These are phyloP conservation scores for Cryptococcus amylolentus DNA, from an alignment of 1,284 basidiomycete species.

Conservation along the genomic window DNA sequence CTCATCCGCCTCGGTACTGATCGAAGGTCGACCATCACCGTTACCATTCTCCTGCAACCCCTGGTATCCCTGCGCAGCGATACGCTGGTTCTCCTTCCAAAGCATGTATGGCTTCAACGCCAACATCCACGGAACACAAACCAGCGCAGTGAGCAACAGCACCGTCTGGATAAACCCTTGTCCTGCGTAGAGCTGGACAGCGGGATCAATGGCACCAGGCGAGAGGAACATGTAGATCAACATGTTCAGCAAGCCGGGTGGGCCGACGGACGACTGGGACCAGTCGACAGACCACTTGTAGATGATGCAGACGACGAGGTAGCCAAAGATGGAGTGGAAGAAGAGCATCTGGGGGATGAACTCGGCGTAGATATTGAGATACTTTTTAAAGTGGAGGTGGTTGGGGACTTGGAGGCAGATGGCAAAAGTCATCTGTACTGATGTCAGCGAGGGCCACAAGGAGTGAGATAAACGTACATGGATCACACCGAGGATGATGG, in stretches of 20 bases:
- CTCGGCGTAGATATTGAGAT: slow-evolving; percentile 82
- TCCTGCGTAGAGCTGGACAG: slow-evolving; percentile 74
- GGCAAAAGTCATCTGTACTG: slow-evolving; percentile 88
- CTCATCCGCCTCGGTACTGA: slow-evolving; percentile 59
- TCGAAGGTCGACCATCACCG: slow-evolving; percentile 38
- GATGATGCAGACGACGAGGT: slow-evolving; percentile 88
- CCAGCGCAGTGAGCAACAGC: slow-evolving; percentile 71
- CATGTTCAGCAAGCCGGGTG: slow-evolving; percentile 93
- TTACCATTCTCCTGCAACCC: slow-evolving; percentile 60
- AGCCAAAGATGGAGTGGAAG: slow-evolving; percentile 95
- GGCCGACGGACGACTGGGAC: slow-evolving; percentile 64
- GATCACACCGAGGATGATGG: slow-evolving; percentile 91
- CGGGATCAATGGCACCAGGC: slow-evolving; percentile 71
- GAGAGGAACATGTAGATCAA: slow-evolving; percentile 90
- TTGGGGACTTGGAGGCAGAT: slow-evolving; percentile 94
- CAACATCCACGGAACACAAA: slow-evolving; percentile 96
- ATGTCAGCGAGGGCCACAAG: background rate
- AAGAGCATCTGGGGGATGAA: slow-evolving; percentile 97
- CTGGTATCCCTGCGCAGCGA: slow-evolving; percentile 77
- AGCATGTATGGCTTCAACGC: slow-evolving; percentile 88
- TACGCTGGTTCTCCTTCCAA: slow-evolving; percentile 86
- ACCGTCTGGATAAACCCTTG: slow-evolving; percentile 83
- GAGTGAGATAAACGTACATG: slow-evolving; percentile 62
- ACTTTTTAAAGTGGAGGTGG: slow-evolving; percentile 86
- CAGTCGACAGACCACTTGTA: slow-evolving; percentile 98